Base-by-base conservation (phyloP, 805 yeast species). In the Ogataea naganishii region DNA sequence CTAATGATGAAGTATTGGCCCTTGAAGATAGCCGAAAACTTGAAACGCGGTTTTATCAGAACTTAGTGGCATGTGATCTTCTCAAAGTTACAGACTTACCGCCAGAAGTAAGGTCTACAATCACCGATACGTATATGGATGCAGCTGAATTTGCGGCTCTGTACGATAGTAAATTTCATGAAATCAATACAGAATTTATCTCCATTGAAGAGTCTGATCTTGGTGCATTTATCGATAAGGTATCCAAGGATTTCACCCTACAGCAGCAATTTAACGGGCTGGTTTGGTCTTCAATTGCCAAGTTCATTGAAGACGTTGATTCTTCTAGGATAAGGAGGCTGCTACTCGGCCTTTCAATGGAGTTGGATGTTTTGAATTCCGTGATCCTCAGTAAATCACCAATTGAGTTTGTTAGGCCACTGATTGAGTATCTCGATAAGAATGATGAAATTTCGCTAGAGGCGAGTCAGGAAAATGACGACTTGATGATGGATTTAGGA, bases 121-220 rank as follows among this genome's bases (percentile, higher is more conserved):
- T n/a, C n/a, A n/a, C n/a, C n/a, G n/a, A n/a, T 4, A n/a, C 31
- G 9, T 12, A 27, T 4, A n/a, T 34, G 3, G 27, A 35, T 4
- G 3, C 17, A 1, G 44, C 44, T 10, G 42, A 38, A 7, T 24
- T 46, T 10, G 36, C 25, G 6, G 29, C 26, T 15, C 30, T 20
- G n/a, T 53, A 42, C 23, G 38, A 35, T 5, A 24, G 39, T 11
- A 50, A 45, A 13, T 44, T 53, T 26, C 36, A 44, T 19, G 65
- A 61, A 21, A 56, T 60, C 7, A 60, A 67, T 31, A 66, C 68
- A 12, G 78, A 72, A 33, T 64, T 67, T 37, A 60, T 59, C 2
- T 51, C 71, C 0, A 50, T 64, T 18, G 68, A 77, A 26, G 75
- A 69, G 34, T 71, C 83, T 7, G 61, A 69, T 29, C 46, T 80